Evolutionary conservation across 768 basidiomycete species (phyloP).

Genomic region (Boletus reticulatus): DNA sequence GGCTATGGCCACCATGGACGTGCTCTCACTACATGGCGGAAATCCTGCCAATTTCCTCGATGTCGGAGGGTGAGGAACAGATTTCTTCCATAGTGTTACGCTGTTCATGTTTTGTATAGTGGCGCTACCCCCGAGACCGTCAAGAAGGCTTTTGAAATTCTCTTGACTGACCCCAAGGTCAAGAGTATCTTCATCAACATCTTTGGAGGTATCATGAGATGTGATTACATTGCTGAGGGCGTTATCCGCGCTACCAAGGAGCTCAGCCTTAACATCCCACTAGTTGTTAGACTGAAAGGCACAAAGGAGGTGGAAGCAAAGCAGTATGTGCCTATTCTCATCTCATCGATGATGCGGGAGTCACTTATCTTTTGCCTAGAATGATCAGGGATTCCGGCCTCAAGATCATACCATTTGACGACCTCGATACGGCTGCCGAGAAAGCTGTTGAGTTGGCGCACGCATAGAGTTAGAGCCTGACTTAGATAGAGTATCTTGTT

Average conservation of each 20-base stretch:
- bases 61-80: constrained; percentile 76
- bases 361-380: constrained; percentile 40
- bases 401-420: constrained; percentile 91
- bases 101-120: constrained; percentile 37
- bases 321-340: constrained; percentile 52
- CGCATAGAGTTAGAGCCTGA: constrained; percentile 35
- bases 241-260: constrained; percentile 98
- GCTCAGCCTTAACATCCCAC: constrained; percentile 76
- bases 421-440: constrained; percentile 88
- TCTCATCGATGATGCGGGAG: background rate
- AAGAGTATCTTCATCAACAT: constrained; percentile 99
- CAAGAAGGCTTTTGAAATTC: constrained; percentile 98
- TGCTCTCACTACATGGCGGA: constrained; percentile 93
- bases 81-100: background rate
- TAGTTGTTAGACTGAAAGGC: constrained; percentile 94
- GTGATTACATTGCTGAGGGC: constrained; percentile 97
- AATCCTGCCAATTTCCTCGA: constrained; percentile 99
- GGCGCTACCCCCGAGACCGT: constrained; percentile 99
- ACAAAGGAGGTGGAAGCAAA: constrained; percentile 97
- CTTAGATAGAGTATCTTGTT: constrained; percentile 34
- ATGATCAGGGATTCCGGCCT: constrained; percentile 92
- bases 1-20: constrained; percentile 99
- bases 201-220: constrained; percentile 98
- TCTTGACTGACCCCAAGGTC: constrained; percentile 86
- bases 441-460: constrained; percentile 70